Base-by-base conservation (phyloP, 768 basidiomycete species). In the Lactifluus hygrophoroides region DNA sequence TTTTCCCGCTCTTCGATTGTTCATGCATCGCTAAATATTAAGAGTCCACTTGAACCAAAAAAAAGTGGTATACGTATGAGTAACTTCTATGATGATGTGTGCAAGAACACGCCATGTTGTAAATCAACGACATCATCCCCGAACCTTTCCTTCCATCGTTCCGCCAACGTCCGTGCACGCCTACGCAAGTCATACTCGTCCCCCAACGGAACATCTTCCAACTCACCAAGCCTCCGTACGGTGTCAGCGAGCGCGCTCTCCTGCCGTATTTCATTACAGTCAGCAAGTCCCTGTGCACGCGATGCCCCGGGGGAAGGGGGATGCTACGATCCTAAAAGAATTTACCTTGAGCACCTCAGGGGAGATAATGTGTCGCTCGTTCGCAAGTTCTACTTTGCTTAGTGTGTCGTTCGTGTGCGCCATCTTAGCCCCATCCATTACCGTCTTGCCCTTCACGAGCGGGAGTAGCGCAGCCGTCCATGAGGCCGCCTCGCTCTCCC, bases 401-500 rank as follows among this genome's bases (percentile, higher is more conserved):
- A 60, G 34, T 35, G 58, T 32, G 16, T 44, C 35, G 8, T n/a
- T 50, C 0, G 48, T 51, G 48, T 3, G 43, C 27, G 34, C 58
- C 27, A 60, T 44, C 54, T 37, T 55, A 34, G 6, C 7, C 28
- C 25, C 19, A 23, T 60, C 42, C 48, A 46, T 19, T 5, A 5
- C 25, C 21, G 35, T 56, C 35, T 60, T 60, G 11, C 58, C 58
- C 42, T 60, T 60, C 28, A 56, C 58, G 14, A 60, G 43, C 4
- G 58, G 58, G 11, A 60, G 58, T 9, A 60, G 21, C 17, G 42
- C 54, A 8, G 46, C 58, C 21, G 58, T 51, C 58, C 58, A 60
- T 17, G 34, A 27, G 2, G 54, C 34, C 19, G 58, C 48, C 54
- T 60, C 34, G 34, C 17, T 48, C 47, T 49, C 40, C 19, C 32